These are phyloP conservation scores for Aurantiochytrium sp. DNA, from an alignment of 108 stramenopile genomes.

Conservation along the genomic window DNA sequence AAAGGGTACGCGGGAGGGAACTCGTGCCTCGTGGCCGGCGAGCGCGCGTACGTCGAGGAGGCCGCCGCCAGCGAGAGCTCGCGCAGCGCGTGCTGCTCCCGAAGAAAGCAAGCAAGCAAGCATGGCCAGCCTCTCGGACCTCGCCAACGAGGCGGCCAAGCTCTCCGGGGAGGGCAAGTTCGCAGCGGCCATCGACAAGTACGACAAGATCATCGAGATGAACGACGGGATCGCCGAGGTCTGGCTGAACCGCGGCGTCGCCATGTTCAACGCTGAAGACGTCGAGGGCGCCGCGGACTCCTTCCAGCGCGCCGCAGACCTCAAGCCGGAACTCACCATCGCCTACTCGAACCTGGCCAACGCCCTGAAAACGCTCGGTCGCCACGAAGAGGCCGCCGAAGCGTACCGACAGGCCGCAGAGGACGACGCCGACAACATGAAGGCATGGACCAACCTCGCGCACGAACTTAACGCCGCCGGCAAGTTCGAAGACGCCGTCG, in stretches of 20 bases:
- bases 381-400: not conserved
- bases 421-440: not conserved
- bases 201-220: not conserved
- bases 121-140: not conserved
- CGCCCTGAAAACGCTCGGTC: not conserved
- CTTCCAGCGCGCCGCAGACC: not conserved
- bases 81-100: too few relatives aligned
- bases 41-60: too few relatives aligned
- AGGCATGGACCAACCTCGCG: not conserved
- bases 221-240: not conserved
- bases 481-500: not conserved
- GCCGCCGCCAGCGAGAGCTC: too few relatives aligned
- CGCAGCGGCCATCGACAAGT: not conserved
- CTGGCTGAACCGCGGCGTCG: not conserved
- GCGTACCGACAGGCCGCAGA: not conserved
- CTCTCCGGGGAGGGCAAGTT: not conserved
- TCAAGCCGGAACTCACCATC: not conserved
- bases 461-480: not conserved
- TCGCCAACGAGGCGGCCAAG: not conserved
- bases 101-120: too few relatives aligned
- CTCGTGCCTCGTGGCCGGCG: too few relatives aligned
- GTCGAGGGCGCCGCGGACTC: not conserved
- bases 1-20: too few relatives aligned
- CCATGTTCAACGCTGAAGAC: not conserved
- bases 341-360: not conserved